Evolutionary conservation across 495 filamentous ascomycete species (phyloP).

Genomic region (Podospora appendiculata): DNA sequence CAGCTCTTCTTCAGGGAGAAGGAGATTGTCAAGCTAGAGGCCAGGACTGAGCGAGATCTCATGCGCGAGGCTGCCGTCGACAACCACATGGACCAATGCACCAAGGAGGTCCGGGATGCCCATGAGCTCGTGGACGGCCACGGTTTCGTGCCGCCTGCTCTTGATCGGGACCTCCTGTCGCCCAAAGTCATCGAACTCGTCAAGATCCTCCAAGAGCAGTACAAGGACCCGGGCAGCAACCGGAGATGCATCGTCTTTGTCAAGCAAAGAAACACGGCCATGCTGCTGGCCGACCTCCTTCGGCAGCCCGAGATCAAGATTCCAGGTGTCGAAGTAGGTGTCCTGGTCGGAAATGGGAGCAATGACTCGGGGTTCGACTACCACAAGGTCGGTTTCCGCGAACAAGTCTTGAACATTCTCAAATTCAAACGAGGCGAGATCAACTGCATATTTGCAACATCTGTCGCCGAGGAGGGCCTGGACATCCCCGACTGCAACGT

Average conservation of each 20-base stretch:
- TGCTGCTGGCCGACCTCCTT: conserved; percentile 60
- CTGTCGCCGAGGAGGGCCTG: conserved; percentile 89
- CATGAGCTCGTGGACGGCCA: conserved; percentile 47
- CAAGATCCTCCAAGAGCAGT: conserved; percentile 49
- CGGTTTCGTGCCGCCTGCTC: conserved; percentile 35
- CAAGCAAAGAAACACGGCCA: conserved; percentile 67
- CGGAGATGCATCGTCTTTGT: conserved; percentile 88
- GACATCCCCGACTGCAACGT: conserved; percentile 95
- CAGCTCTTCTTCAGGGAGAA: conserved; percentile 59
- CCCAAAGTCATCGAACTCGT: conserved; percentile 63
- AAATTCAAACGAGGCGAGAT: conserved; percentile 73
- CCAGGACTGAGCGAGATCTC: conserved; percentile 41
- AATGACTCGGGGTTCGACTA: conserved; percentile 17
- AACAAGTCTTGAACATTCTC: conserved; percentile 68
- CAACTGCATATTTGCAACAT: conserved; percentile 89
- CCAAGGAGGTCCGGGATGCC: conserved; percentile 52
- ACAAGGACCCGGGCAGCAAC: conserved; percentile 39
- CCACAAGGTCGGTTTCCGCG: conserved; percentile 52
- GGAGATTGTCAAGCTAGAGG: conserved; percentile 54
- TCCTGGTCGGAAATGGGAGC: conserved; percentile 39
- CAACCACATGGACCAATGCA: conserved; percentile 39
- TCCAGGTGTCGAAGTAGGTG: conserved; percentile 53
- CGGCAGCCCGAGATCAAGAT: conserved; percentile 43
- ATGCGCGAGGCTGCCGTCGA: conserved; percentile 22
- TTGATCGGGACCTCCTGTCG: conserved; percentile 46